These are phyloP conservation scores for Penicillium frequentans DNA, from an alignment of 2,329 filamentous ascomycete genomes.

Conservation along the genomic window DNA sequence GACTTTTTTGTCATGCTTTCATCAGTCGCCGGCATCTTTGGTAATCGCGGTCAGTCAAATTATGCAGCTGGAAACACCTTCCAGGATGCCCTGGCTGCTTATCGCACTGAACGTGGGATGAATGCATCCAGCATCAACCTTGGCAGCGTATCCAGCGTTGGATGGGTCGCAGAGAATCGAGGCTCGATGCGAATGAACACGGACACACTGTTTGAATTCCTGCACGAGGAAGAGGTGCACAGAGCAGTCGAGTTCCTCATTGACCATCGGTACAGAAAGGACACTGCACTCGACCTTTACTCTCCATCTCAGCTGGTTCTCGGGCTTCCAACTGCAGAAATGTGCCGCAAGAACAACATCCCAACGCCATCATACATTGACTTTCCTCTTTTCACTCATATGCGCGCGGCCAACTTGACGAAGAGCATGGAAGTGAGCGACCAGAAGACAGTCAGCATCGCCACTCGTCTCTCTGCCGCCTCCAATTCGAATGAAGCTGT, in stretches of 20 bases:
- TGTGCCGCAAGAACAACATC: slow-evolving; percentile 17
- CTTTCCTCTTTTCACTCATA: slow-evolving; percentile 28
- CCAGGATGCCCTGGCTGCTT: slow-evolving; percentile 37
- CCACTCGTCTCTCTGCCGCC: slow-evolving; percentile 5
- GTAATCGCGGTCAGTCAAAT: slow-evolving; percentile 48
- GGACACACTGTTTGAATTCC: slow-evolving; percentile 18
- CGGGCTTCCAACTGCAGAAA: slow-evolving; percentile 19
- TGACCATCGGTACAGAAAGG: slow-evolving; percentile 2
- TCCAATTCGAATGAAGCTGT: slow-evolving; percentile 6
- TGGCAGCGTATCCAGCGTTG: slow-evolving; percentile 34
- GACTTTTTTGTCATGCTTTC: slow-evolving; percentile 48
- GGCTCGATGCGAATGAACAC: slow-evolving; percentile 9
- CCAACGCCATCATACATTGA: slow-evolving; percentile 23
- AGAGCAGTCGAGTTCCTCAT: slow-evolving; percentile 19
- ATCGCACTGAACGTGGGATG: slow-evolving; percentile 22
- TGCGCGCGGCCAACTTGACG: background rate
- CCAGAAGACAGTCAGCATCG: slow-evolving; percentile 9
- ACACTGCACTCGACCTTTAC: no score
- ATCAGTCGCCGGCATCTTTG: slow-evolving; percentile 45
- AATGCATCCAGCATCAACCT: slow-evolving; percentile 25
- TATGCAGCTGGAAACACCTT: slow-evolving; percentile 43
- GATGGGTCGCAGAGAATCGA: slow-evolving; percentile 33
- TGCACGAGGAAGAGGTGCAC: slow-evolving; percentile 26
- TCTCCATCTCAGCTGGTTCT: slow-evolving; percentile 15
- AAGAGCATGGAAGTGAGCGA: background rate